Conservation (phyloP, 116 monocot species). For the Dioscorea cayenensis region DNA sequence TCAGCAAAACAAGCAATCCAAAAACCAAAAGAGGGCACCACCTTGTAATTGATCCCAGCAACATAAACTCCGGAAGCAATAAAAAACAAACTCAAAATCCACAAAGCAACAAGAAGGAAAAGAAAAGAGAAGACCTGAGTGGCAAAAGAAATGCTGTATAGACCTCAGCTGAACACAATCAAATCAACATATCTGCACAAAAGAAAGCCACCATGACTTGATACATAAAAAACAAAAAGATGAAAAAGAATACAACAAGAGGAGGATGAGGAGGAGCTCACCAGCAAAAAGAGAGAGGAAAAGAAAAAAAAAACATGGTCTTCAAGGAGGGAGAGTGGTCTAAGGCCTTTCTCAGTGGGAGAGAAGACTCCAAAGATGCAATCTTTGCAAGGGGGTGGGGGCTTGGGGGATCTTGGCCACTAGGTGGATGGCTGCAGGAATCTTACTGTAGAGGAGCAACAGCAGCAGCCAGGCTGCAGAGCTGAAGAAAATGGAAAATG, state of each 20-base stretch:
- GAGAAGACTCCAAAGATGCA: background rate
- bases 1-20: background rate
- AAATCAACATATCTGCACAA: background rate
- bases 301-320: background rate
- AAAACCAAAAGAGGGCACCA: background rate
- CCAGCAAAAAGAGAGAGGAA: background rate
- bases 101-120: background rate
- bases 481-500: background rate
- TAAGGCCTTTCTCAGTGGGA: background rate
- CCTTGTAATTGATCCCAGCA: background rate
- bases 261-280: background rate
- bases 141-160: background rate
- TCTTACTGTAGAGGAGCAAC: constrained; percentile 3
- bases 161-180: background rate
- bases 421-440: background rate
- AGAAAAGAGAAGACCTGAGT: background rate
- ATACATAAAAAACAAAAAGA: background rate
- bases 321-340: background rate
- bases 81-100: background rate
- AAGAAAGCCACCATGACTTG: background rate
- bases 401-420: background rate
- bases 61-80: background rate
- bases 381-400: background rate
- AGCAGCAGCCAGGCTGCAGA: constrained; percentile 5
- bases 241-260: background rate